Evolutionary conservation across 2,329 filamentous ascomycete species (phyloP), one percentile per base, ranked within the genome.

Genomic region (Aspergillus vadensis): DNA sequence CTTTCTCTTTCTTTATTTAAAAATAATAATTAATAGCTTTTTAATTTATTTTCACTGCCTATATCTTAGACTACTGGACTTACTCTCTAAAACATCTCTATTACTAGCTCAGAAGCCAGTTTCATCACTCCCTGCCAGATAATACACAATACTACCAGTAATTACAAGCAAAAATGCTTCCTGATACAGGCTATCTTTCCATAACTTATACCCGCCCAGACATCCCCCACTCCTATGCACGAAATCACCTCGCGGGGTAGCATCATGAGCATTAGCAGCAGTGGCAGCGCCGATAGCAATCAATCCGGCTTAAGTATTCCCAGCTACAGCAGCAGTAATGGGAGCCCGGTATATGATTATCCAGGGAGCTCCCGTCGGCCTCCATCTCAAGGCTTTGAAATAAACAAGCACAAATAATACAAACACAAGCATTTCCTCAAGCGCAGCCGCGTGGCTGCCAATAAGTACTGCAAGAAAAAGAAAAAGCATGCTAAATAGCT

Each of bases 381-480:
- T 2, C 17, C 41, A 1, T 59, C 60, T 2, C 39, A 57, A 1
- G 30, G n/a, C 9, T 36, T 39, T 1, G 23, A 36, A 10, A 27
- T 25, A 27, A 36, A 48, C 21, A 17, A 17, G 9, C 41, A 53
- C 5, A 43, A 59, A 4, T 32, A 19, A 14, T 47, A 48, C 12
- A 82, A 82, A 65, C 79, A 80, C 8, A 78, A 81, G 56, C 80
- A 79, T 52, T 83, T 83, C 68, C 79, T 86, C 19, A 84, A 86
- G 69, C 83, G 85, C 65, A 87, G 87, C 66, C 81, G 85, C 2
- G 72, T 85, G 1, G 85, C 85, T 2, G 85, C 85, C 5, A 83
- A 83, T 70, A 86, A 86, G 65, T 87, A 85, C 70, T 81, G 85
- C n/a, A 81, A 83, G 67, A 86, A 86, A 76, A 86, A 86, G 74